phyloP scores from a whole-genome alignment of 371 early-diverging fungal genomes.

The Coemansia sp. region DNA sequence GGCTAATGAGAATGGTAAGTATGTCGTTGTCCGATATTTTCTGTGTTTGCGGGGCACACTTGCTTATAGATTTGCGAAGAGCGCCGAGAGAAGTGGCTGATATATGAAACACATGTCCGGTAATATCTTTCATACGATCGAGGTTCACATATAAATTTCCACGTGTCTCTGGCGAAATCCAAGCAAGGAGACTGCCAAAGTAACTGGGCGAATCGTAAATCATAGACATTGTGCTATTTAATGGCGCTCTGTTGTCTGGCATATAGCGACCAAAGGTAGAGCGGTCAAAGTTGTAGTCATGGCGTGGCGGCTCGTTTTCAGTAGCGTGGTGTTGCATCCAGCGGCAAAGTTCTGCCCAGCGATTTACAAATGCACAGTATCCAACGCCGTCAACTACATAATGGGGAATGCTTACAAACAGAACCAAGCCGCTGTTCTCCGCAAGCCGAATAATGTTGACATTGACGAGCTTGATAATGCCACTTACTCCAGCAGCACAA shows the following conservation, averaged over 20 bases:
- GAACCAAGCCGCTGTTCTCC: conserved; percentile 27
- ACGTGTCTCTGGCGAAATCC: conserved; percentile 11
- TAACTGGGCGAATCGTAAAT: neutral
- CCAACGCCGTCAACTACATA: conserved; percentile 33
- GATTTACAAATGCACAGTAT: conserved; percentile 15
- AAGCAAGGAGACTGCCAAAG: neutral
- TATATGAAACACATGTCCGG: conserved; percentile 11
- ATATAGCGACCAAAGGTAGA: neutral
- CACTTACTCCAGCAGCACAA: neutral
- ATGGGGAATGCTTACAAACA: conserved; percentile 23
- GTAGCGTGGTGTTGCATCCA: neutral
- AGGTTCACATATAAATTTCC: neutral
- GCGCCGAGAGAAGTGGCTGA: neutral
- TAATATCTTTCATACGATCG: neutral
- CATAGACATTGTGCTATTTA: neutral
- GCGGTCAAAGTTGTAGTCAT: conserved; percentile 1
- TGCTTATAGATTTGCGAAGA: neutral
- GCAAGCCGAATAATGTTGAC: conserved; percentile 17
- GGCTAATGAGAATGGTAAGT: conserved; percentile 3
- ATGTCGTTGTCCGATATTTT: conserved; percentile 18
- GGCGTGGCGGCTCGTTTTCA: neutral
- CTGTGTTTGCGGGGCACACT: neutral
- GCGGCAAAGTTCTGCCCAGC: conserved; percentile 16
- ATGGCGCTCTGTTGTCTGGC: neutral
- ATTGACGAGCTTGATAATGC: conserved; percentile 11